These are phyloP conservation scores for Myxozyma vanderwaltii DNA, from an alignment of 805 yeast species.

Conservation along the genomic window DNA sequence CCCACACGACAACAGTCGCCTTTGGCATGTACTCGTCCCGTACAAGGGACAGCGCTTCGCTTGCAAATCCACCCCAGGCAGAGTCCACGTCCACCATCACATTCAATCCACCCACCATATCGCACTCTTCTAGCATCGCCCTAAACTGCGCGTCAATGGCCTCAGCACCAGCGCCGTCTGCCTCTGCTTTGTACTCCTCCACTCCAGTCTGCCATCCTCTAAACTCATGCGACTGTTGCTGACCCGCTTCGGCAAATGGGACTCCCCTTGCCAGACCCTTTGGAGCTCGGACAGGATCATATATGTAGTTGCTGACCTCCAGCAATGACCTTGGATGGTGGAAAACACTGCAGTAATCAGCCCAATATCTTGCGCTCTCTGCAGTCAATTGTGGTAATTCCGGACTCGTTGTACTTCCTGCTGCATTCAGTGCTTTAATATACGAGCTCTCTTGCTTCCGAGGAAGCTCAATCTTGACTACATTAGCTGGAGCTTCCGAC, in stretches of 20 bases:
- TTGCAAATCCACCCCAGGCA: conserved; percentile 82
- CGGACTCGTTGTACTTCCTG: conserved; percentile 32
- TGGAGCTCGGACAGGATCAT: conserved; percentile 45
- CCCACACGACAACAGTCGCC: conserved; percentile 52
- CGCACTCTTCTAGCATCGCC: conserved; percentile 70
- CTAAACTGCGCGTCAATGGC: conserved; percentile 63
- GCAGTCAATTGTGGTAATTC: conserved; percentile 42
- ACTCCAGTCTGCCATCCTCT: conserved; percentile 53
- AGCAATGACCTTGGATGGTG: conserved; percentile 63
- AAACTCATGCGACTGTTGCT: conserved; percentile 33
- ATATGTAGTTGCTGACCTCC: conserved; percentile 61
- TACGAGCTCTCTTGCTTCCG: conserved; percentile 56
- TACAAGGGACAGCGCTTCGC: conserved; percentile 53
- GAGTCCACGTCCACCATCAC: conserved; percentile 69
- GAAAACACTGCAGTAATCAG: conserved; percentile 72
- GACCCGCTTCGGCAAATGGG: not conserved
- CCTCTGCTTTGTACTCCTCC: conserved; percentile 54
- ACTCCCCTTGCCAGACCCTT: conserved; percentile 42
- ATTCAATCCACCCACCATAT: conserved; percentile 70
- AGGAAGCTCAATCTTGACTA: conserved; percentile 44
- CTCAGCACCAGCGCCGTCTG: conserved; percentile 45
- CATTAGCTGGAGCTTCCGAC: conserved; percentile 19
- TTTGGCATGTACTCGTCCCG: conserved; percentile 72
- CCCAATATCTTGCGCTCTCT: conserved; percentile 66
- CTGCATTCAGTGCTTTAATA: conserved; percentile 63